Evolutionary conservation across 257 asterid species (phyloP).

Genomic region (Haberlea rhodopensis): DNA sequence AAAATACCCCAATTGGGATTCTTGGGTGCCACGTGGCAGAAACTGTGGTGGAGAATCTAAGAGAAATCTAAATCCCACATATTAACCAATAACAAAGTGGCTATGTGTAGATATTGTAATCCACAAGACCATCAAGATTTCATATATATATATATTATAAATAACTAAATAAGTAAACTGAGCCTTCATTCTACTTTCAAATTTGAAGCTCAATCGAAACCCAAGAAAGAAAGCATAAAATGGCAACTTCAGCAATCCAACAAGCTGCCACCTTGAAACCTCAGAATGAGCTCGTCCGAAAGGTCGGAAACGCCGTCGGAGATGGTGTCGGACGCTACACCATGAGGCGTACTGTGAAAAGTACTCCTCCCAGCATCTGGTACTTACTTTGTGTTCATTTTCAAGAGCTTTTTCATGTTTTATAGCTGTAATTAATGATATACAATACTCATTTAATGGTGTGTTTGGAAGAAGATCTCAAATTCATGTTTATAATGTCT

Average conservation of each 20-base stretch:
- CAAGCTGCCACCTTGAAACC: slow-evolving; percentile 68
- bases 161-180: background rate
- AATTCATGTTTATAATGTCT: too few species aligned
- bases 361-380: slow-evolving; percentile 88
- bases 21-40: slow-evolving; percentile 46
- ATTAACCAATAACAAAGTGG: slow-evolving; percentile 52
- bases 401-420: too few species aligned
- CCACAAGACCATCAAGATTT: slow-evolving; percentile 33
- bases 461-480: too few species aligned
- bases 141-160: too few species aligned
- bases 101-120: slow-evolving; percentile 41
- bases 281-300: slow-evolving; percentile 60
- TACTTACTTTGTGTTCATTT: slow-evolving; percentile 20
- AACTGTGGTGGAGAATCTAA: slow-evolving; percentile 25
- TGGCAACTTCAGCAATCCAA: slow-evolving; percentile 77
- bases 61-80: slow-evolving; percentile 40
- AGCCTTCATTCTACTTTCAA: too few species aligned
- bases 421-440: too few species aligned
- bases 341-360: slow-evolving; percentile 91
- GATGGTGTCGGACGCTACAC: slow-evolving; percentile 57
- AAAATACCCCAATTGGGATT: slow-evolving; percentile 20
- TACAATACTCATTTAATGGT: too few species aligned
- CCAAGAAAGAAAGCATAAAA: slow-evolving; percentile 4
- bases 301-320: slow-evolving; percentile 42
- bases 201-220: too few species aligned